Conservation (phyloP, 805 yeast species). For the Jamesozyma piceae region DNA sequence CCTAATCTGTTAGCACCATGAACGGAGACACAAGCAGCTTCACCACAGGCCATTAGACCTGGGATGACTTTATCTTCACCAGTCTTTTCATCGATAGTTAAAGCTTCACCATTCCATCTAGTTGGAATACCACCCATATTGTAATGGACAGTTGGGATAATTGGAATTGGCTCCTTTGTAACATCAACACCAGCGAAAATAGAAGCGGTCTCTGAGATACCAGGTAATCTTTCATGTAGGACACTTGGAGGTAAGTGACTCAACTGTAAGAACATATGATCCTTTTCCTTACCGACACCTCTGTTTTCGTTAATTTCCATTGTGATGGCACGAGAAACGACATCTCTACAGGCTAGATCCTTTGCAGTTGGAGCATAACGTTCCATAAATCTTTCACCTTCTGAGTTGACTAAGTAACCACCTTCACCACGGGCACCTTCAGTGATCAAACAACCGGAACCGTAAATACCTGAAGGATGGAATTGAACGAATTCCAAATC, state of each 20-base stretch:
- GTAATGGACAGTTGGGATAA: slow-evolving; percentile 95
- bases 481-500: slow-evolving; percentile 96
- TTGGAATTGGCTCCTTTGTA: slow-evolving; percentile 98
- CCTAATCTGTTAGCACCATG: slow-evolving; percentile 99
- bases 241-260: slow-evolving; percentile 89
- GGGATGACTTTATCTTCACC: slow-evolving; percentile 90
- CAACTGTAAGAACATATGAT: slow-evolving; percentile 90
- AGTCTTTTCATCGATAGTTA: slow-evolving; percentile 63
- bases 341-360: slow-evolving; percentile 97
- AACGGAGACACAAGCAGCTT: slow-evolving; percentile 97
- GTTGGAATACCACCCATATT: slow-evolving; percentile 99
- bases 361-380: slow-evolving; percentile 98
- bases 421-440: slow-evolving; percentile 99
- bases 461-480: slow-evolving; percentile 99
- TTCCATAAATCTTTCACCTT: slow-evolving; percentile 99
- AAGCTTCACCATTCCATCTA: slow-evolving; percentile 90
- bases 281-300: slow-evolving; percentile 95
- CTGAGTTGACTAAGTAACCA: slow-evolving; percentile 90
- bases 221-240: slow-evolving; percentile 91
- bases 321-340: slow-evolving; percentile 95
- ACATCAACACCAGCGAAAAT: slow-evolving; percentile 99
- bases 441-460: slow-evolving; percentile 96
- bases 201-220: slow-evolving; percentile 97
- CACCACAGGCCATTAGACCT: slow-evolving; percentile 96
- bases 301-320: slow-evolving; percentile 98